Evolutionary conservation across 73 alveolate genomes (phyloP).

Genomic region (Paramecium tetraurelia): DNA sequence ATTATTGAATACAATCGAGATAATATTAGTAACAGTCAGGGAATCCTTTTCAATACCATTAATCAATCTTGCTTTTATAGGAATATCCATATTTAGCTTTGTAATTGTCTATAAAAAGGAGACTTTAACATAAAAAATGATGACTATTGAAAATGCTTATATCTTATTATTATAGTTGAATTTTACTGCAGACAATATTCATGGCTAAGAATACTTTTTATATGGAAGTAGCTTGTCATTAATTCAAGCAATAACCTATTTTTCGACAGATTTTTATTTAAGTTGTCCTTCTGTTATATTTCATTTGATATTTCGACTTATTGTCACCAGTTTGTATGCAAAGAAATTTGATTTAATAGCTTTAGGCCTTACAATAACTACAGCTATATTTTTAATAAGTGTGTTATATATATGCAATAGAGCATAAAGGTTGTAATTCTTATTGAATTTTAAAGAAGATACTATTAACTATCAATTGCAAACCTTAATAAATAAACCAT

Average conservation of each 20-base stretch:
- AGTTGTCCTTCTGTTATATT: background rate
- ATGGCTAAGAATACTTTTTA: background rate
- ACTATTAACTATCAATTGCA: background rate
- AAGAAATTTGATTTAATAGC: background rate
- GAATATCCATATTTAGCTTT: background rate
- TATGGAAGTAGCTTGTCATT: background rate
- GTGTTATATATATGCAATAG: background rate
- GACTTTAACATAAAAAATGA: background rate
- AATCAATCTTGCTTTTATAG: background rate
- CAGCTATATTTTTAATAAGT: background rate
- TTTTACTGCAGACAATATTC: background rate
- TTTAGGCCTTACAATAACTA: background rate
- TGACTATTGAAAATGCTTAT: background rate
- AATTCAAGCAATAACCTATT: background rate
- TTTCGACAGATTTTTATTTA: background rate
- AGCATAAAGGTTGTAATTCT: background rate
- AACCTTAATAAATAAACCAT: background rate
- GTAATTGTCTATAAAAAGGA: background rate
- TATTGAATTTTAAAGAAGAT: background rate
- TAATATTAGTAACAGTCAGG: background rate
- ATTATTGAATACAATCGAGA: background rate
- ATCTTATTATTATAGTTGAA: background rate
- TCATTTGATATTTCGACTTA: background rate
- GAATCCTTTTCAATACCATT: background rate
- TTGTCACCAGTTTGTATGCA: background rate